Evolutionary conservation across 1,139 yeast genomes (phyloP).

Genomic region (Candida neerlandica): DNA sequence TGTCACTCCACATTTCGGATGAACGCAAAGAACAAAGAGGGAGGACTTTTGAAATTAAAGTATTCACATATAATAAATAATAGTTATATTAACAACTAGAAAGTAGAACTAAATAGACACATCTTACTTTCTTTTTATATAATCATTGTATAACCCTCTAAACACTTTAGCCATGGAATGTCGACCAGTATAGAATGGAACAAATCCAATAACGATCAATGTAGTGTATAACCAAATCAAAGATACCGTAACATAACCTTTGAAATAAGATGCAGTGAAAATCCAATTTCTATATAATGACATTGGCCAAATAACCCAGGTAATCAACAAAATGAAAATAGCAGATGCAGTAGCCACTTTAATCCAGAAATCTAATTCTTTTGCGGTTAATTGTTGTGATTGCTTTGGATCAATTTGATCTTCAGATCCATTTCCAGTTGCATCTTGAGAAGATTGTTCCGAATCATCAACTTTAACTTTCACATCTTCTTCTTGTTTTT

Average conservation of each 20-base stretch:
- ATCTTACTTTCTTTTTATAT: constrained; percentile 11
- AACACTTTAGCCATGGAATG: constrained; percentile 24
- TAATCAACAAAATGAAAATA: constrained; percentile 30
- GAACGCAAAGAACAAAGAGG: neutral
- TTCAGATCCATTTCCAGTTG: constrained; percentile 7
- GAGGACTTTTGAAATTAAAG: too few species aligned
- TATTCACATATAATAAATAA: neutral
- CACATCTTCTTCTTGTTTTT: neutral
- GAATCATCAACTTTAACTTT: constrained; percentile 9
- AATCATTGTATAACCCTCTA: constrained; percentile 26
- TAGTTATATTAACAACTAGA: neutral
- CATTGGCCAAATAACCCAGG: constrained; percentile 49
- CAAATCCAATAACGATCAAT: constrained; percentile 36
- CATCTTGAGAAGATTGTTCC: constrained; percentile 10
- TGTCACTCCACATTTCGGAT: neutral
- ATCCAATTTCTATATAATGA: constrained; percentile 48
- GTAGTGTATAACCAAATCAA: constrained; percentile 41
- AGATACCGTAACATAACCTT: constrained; percentile 43
- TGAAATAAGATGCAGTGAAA: constrained; percentile 39
- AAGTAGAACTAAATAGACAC: neutral
- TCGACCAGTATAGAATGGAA: constrained; percentile 41
- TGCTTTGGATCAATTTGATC: constrained; percentile 6
- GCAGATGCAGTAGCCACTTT: constrained; percentile 34
- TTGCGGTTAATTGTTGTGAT: constrained; percentile 14
- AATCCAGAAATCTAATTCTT: constrained; percentile 22